phyloP scores from a whole-genome alignment of 2,329 filamentous ascomycete genomes.

The Daldinia eschscholtzii region DNA sequence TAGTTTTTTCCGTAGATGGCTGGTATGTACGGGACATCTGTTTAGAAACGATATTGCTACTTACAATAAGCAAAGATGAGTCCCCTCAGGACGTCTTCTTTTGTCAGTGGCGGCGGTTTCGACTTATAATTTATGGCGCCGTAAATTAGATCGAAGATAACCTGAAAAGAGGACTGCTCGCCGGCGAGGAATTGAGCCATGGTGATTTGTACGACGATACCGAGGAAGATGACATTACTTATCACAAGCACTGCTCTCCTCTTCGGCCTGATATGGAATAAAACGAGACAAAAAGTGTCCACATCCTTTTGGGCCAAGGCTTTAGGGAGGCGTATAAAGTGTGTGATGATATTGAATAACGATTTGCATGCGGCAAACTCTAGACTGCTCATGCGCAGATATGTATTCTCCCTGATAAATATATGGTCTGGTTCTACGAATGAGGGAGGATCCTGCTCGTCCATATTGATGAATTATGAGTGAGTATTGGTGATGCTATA shows the following conservation, averaged over 20 bases:
- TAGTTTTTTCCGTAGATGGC: not conserved
- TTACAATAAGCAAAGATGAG: conserved; percentile 3
- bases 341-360: not conserved
- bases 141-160: not conserved
- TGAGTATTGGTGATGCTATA: not conserved
- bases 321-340: not conserved
- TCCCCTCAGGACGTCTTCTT: not conserved
- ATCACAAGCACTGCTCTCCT: not conserved
- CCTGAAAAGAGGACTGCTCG: not conserved
- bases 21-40: not conserved
- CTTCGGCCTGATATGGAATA: not conserved
- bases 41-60: not conserved
- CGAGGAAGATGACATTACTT: conserved; percentile 1
- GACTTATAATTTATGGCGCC: not conserved
- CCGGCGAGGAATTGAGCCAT: accelerated
- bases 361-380: conserved; percentile 3
- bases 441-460: not conserved
- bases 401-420: not conserved
- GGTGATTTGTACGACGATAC: conserved; percentile 1
- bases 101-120: not conserved
- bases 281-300: not conserved
- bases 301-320: not conserved
- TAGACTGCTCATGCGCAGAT: not conserved
- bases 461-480: conserved; percentile 7
- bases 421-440: not conserved